Conservation (phyloP, 768 basidiomycete genomes). For the Kwoniella dendrophila region DNA sequence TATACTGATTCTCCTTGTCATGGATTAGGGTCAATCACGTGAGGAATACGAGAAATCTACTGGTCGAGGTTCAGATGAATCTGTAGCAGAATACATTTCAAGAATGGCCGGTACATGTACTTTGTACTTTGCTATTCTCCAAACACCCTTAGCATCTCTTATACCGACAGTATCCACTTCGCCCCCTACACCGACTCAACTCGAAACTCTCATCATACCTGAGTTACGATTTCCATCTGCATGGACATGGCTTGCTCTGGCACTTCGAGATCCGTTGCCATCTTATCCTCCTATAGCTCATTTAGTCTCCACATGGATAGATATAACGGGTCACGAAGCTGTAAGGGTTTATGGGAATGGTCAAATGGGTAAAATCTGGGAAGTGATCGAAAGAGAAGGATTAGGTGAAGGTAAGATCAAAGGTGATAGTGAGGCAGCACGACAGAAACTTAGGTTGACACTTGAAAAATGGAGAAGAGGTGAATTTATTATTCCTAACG, state of each 20-base stretch:
- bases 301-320: slow-evolving; percentile 40
- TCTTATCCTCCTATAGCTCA: slow-evolving; percentile 35
- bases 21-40: slow-evolving; percentile 53
- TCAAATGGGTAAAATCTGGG: slow-evolving; percentile 48
- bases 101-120: slow-evolving; percentile 79
- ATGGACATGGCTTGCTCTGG: slow-evolving; percentile 50
- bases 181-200: slow-evolving; percentile 39
- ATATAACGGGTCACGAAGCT: slow-evolving; percentile 36
- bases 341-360: slow-evolving; percentile 33
- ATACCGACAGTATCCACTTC: slow-evolving; percentile 26
- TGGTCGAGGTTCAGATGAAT: slow-evolving; percentile 61
- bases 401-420: slow-evolving; percentile 31
- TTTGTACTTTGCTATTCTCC: slow-evolving; percentile 77
- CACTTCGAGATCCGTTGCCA: slow-evolving; percentile 33
- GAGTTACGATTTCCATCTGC: slow-evolving; percentile 39
- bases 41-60: slow-evolving; percentile 57
- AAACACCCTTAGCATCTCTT: slow-evolving; percentile 44
- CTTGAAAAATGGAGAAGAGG: slow-evolving; percentile 23
- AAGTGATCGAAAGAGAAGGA: slow-evolving; percentile 42
- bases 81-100: slow-evolving; percentile 64
- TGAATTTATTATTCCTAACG: slow-evolving; percentile 5
- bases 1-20: background rate
- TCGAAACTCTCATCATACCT: slow-evolving; percentile 34
- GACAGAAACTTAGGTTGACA: slow-evolving; percentile 31
- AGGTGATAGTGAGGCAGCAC: slow-evolving; percentile 37